Evolutionary conservation across 2,329 filamentous ascomycete genomes (phyloP).

Genomic region (Sclerotinia nivalis): DNA sequence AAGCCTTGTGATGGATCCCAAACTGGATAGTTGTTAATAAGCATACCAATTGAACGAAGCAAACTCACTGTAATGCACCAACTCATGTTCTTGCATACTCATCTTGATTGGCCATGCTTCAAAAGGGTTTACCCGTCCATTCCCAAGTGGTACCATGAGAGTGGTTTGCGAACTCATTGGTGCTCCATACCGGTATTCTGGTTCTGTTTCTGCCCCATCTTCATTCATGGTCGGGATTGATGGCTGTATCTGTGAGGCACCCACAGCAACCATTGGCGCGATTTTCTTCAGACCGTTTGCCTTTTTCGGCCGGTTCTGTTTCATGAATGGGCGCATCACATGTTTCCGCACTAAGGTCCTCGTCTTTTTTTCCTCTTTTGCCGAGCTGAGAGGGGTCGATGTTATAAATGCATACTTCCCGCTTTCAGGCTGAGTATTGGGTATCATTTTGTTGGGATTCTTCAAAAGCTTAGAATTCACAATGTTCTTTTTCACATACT

Average conservation of each 20-base stretch:
- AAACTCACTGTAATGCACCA: slow-evolving; percentile 10
- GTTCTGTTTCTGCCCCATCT: not conserved
- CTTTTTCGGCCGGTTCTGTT: slow-evolving; percentile 7
- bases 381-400: not conserved
- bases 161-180: not conserved
- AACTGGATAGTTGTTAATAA: not conserved
- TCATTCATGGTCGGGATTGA: not conserved
- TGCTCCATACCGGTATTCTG: not conserved
- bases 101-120: slow-evolving; percentile 7
- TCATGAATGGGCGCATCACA: slow-evolving; percentile 20
- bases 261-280: not conserved
- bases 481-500: not conserved
- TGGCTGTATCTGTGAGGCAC: not conserved
- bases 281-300: slow-evolving; percentile 6
- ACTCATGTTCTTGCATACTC: not conserved
- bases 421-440: not conserved
- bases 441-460: not conserved
- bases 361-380: slow-evolving; percentile 6
- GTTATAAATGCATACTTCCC: slow-evolving; percentile 18
- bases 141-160: not conserved
- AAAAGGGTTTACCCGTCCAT: not conserved
- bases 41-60: not conserved
- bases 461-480: not conserved
- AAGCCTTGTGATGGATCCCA: not conserved
- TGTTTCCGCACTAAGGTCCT: slow-evolving; percentile 16